These are phyloP conservation scores for Guillardia theta DNA, from an alignment of 78 protist genomes.

Conservation along the genomic window DNA sequence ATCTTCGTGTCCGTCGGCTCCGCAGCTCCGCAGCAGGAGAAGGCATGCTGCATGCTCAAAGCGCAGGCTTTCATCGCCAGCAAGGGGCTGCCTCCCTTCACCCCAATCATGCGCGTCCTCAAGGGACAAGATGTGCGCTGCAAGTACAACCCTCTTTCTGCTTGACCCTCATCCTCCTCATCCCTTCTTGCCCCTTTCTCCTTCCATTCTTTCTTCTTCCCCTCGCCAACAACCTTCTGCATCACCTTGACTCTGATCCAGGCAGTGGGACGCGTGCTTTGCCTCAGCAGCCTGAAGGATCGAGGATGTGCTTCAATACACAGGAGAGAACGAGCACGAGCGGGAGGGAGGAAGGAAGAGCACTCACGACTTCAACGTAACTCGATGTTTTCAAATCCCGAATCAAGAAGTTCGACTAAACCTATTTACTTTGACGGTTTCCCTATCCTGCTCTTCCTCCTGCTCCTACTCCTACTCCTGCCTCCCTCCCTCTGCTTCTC, in stretches of 20 bases:
- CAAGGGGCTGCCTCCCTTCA: neutral
- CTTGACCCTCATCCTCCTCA: neutral
- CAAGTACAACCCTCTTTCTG: neutral
- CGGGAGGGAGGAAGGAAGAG: no score
- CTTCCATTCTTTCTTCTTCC: neutral
- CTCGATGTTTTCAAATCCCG: no score
- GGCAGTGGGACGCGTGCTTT: no score
- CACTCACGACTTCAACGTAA: no score
- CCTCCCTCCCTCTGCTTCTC: neutral
- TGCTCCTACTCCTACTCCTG: neutral
- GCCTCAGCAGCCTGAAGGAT: no score
- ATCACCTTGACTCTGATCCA: neutral
- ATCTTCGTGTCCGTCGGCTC: neutral
- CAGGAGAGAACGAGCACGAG: no score
- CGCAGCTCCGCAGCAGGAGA: neutral
- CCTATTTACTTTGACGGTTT: no score
- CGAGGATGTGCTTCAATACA: no score
- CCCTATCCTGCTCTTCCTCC: neutral
- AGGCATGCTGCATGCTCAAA: neutral
- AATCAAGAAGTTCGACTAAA: no score
- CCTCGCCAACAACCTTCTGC: neutral
- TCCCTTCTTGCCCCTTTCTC: neutral
- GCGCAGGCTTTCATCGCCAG: neutral
- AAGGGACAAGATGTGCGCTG: neutral
- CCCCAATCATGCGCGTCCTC: neutral